Base-by-base conservation (phyloP, 192 early-diverging fungal genomes). In the Dispira simplex region DNA sequence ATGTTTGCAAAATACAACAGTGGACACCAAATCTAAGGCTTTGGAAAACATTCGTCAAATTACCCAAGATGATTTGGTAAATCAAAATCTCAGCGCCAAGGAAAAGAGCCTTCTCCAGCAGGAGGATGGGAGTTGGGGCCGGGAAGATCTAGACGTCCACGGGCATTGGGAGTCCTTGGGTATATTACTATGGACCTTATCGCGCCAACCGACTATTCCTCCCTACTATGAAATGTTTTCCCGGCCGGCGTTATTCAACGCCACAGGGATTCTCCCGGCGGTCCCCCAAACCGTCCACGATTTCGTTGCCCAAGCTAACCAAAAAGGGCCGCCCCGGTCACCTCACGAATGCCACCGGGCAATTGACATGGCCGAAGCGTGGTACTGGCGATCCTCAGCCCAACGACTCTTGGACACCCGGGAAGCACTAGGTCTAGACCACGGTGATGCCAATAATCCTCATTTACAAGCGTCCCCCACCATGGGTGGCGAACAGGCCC, bases 331-430 rank as follows among this genome's bases (percentile, higher is more conserved):
- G 65, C 46, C 60, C 3, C 63, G 69, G 1, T 58, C 64, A n/a
- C 20, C 44, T n/a, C 49, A 58, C 10, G 70, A 69, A 10, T 43
- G 73, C 8, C 63, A 55, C 18, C 66, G 65, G 20, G 68, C 64
- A 2, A 63, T 85, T 9, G 70, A 75, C 62, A 59, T 48, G 3
- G 67, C 81, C 11, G 83, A 85, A 68, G 83, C 81, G 14, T 85
- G 83, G 83, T 69, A 76, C 49, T 85, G 83, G 83, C 65, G 83
- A 23, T 75, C 78, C 10, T 67, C 74, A 3, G 79, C 81, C 9
- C 83, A 85, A 65, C 69, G 73, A 0, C 71, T 85, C n/a, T 64
- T 82, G 48, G 71, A 73, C 14, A 62, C 82, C 62, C 73, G 70
- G 16, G 68, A 67, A 32, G 71, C 78, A 53, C 70, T 76, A 23